Evolutionary conservation across 1,284 basidiomycete genomes (phyloP), one percentile per base, ranked within the genome.

Genomic region (Ustilago vetiveriae): DNA sequence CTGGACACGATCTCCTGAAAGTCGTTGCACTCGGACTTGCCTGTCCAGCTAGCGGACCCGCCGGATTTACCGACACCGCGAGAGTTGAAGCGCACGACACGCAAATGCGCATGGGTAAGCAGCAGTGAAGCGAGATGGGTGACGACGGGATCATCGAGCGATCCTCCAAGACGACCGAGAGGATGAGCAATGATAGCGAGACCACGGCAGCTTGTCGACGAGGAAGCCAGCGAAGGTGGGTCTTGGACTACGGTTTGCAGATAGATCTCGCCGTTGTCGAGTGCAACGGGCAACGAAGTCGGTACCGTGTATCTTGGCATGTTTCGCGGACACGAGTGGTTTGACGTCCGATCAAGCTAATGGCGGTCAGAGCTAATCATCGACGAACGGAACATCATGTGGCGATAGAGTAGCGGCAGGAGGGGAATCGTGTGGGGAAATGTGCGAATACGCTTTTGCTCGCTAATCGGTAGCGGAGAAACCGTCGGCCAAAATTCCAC

Each of bases 11-110:
- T 21, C 32, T 63, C 63, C 51, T 72, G 59, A 32, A 63, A 71
- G 47, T 74, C 72, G n/a, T 36, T 42, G 16, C 47, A 59, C 47
- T 74, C 72, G 19, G 22, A 29, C 5, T 23, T 22, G 21, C 72
- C 72, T 13, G 72, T 74, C 72, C 72, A 74, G 52, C 59, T 71
- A 1, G 72, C 23, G 7, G 49, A 45, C 14, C 67, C 72, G 13
- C 43, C 42, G 6, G 58, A 64, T 19, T 60, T 52, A 35, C 67
- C 72, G 3, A 71, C 72, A 9, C 71, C 71, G 30, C 71, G 49
- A 19, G 71, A 66, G 46, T 73, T 72, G 65, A 69, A 72, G 6
- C 66, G 56, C 19, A 72, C 60, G 6, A 68, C 65, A 8, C 62
- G 52, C 9, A 65, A 41, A 11, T 60, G 39, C 1, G 42, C 33